Base-by-base conservation (phyloP, 2,329 filamentous ascomycete species). In the Achaetomium macrosporum region DNA sequence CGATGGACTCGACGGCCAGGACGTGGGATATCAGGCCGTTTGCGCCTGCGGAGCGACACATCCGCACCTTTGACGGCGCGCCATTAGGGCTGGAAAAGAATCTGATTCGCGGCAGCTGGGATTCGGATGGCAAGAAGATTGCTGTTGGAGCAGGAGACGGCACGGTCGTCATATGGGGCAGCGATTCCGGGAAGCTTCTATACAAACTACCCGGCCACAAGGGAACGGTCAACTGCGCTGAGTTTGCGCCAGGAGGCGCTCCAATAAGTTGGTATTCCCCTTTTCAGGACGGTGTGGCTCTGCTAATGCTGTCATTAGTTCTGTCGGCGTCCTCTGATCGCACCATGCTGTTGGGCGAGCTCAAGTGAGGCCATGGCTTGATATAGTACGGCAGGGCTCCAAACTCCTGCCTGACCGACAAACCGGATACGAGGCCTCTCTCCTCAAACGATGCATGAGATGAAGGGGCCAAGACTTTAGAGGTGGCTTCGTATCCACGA, bases 11-110 rank as follows among this genome's bases (percentile, higher is more conserved):
- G 17, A 96, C 92, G 0, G 93, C 91, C 36, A 82, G 88, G 63
- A 96, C 91, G 16, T 99, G 93, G 93, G 92, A 99, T 67, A 88
- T 99, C 48, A 81, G 92, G 61, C 92, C 93, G 0, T 99, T 97
- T 71, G 92, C 93, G 7, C 90, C 93, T 0, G 83, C 86, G 0
- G 88, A 96, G 67, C 79, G 93, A 59, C 84, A 89, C 55, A 82
- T 97, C 55, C 82, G 83, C 64, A 95, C 89, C 0, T 96, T 93
- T 67, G 92, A 97, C 63, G 93, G 93, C n/a, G 92, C 92, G 0
- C 85, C 87, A 11, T 78, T 83, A 35, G 91, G 91, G 0, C 71
- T 95, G 48, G 93, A 99, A 70, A 93, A 93, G 76, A 97, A 97
- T 63, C 74, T 99, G 13, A 82, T 95, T 55, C 82, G 86, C 50